Percentiles rank a stretch among this genome's conserved stretches.
phyloP scores from a whole-genome alignment of 176 grass and related monocot genomes.

The Otatea glauca region DNA sequence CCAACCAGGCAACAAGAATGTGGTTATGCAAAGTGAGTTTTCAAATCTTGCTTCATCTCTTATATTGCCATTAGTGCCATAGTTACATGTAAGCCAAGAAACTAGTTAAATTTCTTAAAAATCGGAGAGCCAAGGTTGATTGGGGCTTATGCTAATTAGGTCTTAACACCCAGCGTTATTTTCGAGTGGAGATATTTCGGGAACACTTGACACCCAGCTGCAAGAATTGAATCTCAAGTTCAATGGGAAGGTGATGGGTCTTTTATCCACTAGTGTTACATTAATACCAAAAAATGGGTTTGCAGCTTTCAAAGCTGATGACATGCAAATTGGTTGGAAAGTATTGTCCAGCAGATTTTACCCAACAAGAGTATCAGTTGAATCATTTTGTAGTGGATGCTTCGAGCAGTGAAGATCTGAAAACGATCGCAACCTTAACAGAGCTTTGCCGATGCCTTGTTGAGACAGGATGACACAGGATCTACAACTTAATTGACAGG shows the following conservation, averaged over 20 bases:
- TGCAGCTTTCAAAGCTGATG: neutral
- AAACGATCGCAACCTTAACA: neutral
- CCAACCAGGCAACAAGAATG: too few relatives aligned
- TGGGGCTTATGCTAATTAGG: too few relatives aligned
- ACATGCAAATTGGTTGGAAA: neutral
- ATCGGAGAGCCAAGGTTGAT: too few relatives aligned
- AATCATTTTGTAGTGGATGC: slow-evolving; percentile 17
- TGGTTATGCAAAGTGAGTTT: too few relatives aligned
- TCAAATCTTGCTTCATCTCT: too few relatives aligned
- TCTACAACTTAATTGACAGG: slow-evolving; percentile 27
- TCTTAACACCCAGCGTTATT: too few relatives aligned
- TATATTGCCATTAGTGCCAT: too few relatives aligned
- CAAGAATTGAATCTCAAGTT: slow-evolving; percentile 24
- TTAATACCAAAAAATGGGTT: slow-evolving; percentile 2
- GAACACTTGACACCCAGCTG: neutral
- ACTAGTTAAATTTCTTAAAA: too few relatives aligned
- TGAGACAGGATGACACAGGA: neutral
- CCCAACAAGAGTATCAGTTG: neutral
- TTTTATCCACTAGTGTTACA: neutral
- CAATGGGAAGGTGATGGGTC: slow-evolving; percentile 10
- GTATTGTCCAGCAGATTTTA: neutral
- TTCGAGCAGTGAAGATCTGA: neutral
- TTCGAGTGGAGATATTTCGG: neutral
- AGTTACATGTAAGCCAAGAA: too few relatives aligned
- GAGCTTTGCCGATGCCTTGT: neutral